Evolutionary conservation across 164 flowering plant genomes (phyloP).

Genomic region (Vitis rupestris): DNA sequence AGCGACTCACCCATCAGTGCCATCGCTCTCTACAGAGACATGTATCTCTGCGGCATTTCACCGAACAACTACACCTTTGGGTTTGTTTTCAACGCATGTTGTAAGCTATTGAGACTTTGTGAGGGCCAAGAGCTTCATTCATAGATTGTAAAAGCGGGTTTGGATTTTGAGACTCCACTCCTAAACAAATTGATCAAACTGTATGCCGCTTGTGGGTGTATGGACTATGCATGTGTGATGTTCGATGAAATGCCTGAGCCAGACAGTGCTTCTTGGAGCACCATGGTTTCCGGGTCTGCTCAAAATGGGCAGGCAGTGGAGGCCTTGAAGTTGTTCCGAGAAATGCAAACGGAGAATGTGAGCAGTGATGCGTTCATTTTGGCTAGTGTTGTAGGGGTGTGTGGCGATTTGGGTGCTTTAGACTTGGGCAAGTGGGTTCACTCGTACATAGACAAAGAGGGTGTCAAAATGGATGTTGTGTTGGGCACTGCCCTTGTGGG

Average conservation of each 20-base stretch:
- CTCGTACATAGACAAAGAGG: slow-evolving; percentile 15
- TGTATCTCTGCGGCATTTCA: background rate
- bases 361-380: slow-evolving; percentile 14
- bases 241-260: slow-evolving; percentile 24
- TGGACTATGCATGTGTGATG: slow-evolving; percentile 3
- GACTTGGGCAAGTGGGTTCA: background rate
- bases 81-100: slow-evolving; percentile 18
- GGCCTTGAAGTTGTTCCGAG: slow-evolving; percentile 5
- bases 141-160: slow-evolving; percentile 15
- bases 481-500: slow-evolving; percentile 24
- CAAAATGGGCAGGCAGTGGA: slow-evolving; percentile 7
- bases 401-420: slow-evolving; percentile 20
- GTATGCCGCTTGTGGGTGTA: slow-evolving; percentile 8
- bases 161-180: slow-evolving; percentile 12
- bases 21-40: background rate
- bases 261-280: slow-evolving; percentile 19
- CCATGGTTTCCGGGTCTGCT: slow-evolving; percentile 19
- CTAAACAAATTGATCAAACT: slow-evolving; percentile 11
- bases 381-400: slow-evolving; percentile 18
- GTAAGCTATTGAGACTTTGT: slow-evolving; percentile 1
- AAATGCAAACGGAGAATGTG: no score
- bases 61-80: slow-evolving; percentile 14
- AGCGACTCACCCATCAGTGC: background rate
- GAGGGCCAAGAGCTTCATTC: slow-evolving; percentile 9
- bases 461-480: slow-evolving; percentile 11